Evolutionary conservation across 306 rosid species (phyloP), one percentile per base, ranked within the genome.

Genomic region (Vigna angularis): DNA sequence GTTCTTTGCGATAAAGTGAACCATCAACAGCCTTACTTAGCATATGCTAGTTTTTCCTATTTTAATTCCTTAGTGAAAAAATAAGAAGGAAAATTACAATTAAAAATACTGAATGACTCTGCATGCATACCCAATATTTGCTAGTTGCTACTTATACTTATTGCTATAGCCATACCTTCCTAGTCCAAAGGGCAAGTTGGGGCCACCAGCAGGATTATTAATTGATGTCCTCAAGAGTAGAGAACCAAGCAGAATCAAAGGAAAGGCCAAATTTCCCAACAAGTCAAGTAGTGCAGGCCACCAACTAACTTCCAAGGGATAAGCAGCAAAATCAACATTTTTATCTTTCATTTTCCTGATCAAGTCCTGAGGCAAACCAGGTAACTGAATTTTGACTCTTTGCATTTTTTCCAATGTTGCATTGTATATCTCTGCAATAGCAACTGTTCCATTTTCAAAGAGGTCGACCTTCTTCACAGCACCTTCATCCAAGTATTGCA

Each of bases 151-250:
- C 30, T 40, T 9, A 9, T 65, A 65, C 26, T 17, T 15, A n/a
- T 66, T 42, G 34, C 52, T 66, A 26, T 26, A 66, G 22, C 36
- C 65, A 30, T 88, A 90, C 96, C 89, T 91, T 86, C 94, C 94
- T 52, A 89, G 85, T 42, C 94, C 96, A 84, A 93, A 91, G 18
- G 96, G 94, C 74, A 93, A 81, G 83, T 87, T 89, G 68, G 93
- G 91, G 58, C 96, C 91, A 47, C 94, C 91, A 56, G 90, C 83
- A 66, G 88, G 88, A 28, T 86, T 79, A 75, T 81, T 89, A 51
- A 83, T 16, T 10, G 90, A 86, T 6, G 85, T 42, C 55, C 89
- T 87, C 6, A 93, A 34, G 42, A 89, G 75, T 49, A 91, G 83
- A 16, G 77, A 1, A 5, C 91, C 91, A 67, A 93, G 75, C 53